These are phyloP conservation scores for Hypericum androsaemum DNA, from an alignment of 345 rosid species.

Conservation along the genomic window DNA sequence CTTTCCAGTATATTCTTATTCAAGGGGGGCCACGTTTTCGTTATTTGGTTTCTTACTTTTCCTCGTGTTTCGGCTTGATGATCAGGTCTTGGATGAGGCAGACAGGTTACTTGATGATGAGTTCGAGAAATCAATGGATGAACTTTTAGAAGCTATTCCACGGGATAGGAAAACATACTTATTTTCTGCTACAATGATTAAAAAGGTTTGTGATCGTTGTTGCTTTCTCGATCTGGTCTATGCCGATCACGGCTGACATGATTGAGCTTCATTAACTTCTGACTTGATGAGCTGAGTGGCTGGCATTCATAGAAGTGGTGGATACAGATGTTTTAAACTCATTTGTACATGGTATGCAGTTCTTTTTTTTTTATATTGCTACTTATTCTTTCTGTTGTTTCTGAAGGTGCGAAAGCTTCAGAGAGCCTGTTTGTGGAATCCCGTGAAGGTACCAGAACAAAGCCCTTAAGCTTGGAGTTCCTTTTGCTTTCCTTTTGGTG, in stretches of 20 bases:
- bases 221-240: not conserved
- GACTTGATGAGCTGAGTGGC: not conserved
- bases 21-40: too few relatives aligned
- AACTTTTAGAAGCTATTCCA: constrained; percentile 63
- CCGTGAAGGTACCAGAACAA: constrained; percentile 55
- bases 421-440: constrained; percentile 83
- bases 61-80: constrained; percentile 8
- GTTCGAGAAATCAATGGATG: constrained; percentile 82
- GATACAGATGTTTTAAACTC: constrained; percentile 6
- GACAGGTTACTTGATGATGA: constrained; percentile 90
- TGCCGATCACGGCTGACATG: not conserved
- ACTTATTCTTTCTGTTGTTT: constrained; percentile 10
- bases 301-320: not conserved
- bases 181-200: constrained; percentile 98
- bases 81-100: constrained; percentile 91
- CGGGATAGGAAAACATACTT: constrained; percentile 62
- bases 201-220: constrained; percentile 43
- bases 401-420: constrained; percentile 80
- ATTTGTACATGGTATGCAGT: too few relatives aligned
- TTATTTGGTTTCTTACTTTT: not conserved
- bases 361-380: too few relatives aligned
- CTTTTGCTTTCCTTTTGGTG: too few relatives aligned
- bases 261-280: not conserved
- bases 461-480: too few relatives aligned
- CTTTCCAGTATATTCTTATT: constrained; percentile 20